A percentile compares a stretch with the other conserved stretches of the same genome.
Evolutionary conservation across 768 basidiomycete species (phyloP).

Genomic region (Tylopilus sp.): DNA sequence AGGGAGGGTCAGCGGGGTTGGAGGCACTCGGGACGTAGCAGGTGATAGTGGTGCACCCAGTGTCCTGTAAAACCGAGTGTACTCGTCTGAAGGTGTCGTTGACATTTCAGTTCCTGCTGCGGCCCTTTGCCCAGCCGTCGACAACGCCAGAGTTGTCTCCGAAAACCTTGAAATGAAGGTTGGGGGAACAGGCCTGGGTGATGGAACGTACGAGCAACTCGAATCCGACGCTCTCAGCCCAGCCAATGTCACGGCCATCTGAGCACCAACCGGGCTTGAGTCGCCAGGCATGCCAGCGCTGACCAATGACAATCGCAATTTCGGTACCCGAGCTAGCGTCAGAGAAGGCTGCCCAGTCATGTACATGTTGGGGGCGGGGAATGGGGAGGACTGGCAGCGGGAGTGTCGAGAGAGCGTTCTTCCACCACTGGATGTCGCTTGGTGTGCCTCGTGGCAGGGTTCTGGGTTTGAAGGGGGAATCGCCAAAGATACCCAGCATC

Average conservation of each 20-base stretch:
- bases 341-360: background rate
- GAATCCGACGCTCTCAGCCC: background rate
- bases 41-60: too few species aligned
- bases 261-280: background rate
- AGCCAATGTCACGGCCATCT: background rate
- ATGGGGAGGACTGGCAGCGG: background rate
- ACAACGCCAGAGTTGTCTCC: slow-evolving; percentile 33
- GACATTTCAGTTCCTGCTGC: slow-evolving; percentile 24
- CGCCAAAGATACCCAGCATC: background rate
- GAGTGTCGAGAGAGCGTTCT: background rate
- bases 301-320: background rate
- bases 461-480: background rate
- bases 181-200: background rate
- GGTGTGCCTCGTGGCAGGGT: background rate
- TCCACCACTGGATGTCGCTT: background rate
- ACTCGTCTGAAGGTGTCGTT: slow-evolving; percentile 33
- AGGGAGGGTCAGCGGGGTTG: background rate
- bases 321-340: background rate
- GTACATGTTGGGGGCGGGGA: background rate
- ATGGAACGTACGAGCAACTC: background rate
- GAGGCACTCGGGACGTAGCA: background rate
- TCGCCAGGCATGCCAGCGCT: background rate
- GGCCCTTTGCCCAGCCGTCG: slow-evolving; percentile 33
- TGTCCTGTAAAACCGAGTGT: too few species aligned
- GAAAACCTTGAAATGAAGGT: background rate